phyloP scores from a whole-genome alignment of 345 rosid genomes.

The Syzygium oleosum region DNA sequence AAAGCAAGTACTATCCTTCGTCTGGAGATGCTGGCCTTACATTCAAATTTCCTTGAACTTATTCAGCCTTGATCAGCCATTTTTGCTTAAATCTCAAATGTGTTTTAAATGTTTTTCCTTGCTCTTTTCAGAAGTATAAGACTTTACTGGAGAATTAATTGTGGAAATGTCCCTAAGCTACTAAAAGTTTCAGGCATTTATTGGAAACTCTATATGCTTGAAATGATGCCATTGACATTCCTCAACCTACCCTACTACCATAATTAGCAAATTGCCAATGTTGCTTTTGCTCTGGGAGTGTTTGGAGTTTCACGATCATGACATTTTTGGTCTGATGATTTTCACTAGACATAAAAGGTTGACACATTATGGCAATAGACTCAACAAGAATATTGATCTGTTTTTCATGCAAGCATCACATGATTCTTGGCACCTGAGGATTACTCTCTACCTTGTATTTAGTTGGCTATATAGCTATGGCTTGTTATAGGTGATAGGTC shows the following conservation, averaged over 20 bases:
- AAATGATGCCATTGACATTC: neutral
- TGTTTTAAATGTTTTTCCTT: neutral
- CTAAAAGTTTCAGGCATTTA: neutral
- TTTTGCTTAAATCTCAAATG: neutral
- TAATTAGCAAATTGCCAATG: neutral
- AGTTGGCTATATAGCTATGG: neutral
- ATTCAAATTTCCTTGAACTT: neutral
- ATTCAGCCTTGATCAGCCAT: neutral
- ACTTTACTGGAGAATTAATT: neutral
- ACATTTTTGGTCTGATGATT: neutral
- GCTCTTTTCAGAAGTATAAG: neutral
- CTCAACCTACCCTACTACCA: neutral
- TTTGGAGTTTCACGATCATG: neutral
- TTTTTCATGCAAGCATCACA: neutral
- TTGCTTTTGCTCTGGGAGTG: neutral
- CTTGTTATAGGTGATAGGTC: neutral
- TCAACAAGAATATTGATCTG: neutral
- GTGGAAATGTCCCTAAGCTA: neutral
- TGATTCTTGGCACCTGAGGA: neutral
- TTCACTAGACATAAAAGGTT: neutral
- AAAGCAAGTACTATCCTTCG: neutral
- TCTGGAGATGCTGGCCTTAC: neutral
- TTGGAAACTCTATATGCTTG: neutral
- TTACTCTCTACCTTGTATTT: neutral
- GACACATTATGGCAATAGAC: neutral